Evolutionary conservation across 1,284 basidiomycete species (phyloP).

Genomic region (Heterobasidion parviporum): DNA sequence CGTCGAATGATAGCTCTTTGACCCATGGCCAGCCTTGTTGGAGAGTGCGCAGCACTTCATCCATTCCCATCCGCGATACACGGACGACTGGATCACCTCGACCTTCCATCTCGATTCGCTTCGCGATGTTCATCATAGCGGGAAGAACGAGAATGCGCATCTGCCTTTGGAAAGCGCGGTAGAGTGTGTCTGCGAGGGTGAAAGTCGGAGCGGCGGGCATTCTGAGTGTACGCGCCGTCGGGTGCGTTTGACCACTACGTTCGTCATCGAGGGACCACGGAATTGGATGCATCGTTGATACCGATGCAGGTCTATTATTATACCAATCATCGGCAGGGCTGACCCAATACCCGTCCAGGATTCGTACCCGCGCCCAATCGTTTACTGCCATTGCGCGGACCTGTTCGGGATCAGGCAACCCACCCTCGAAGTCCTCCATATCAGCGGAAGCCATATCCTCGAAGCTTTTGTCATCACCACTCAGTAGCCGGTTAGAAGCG

Average conservation of each 20-base stretch:
- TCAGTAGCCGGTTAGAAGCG: conserved; percentile 40
- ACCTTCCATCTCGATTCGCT: conserved; percentile 52
- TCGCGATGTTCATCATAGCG: conserved; percentile 58
- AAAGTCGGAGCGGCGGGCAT: conserved; percentile 33
- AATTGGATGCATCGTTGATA: conserved; percentile 53
- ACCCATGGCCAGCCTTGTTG: conserved; percentile 49
- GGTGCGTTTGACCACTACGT: conserved; percentile 32
- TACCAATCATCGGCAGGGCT: conserved; percentile 65
- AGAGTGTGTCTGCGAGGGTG: conserved; percentile 37
- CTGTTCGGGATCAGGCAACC: conserved; percentile 11
- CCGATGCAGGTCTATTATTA: conserved; percentile 27
- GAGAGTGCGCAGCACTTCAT: conserved; percentile 50
- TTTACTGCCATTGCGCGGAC: conserved; percentile 57
- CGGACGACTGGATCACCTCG: conserved; percentile 34
- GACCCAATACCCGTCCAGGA: conserved; percentile 67
- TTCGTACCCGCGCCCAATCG: conserved; percentile 65
- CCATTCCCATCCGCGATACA: conserved; percentile 44
- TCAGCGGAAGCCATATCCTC: conserved; percentile 14
- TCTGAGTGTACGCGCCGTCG: conserved; percentile 36
- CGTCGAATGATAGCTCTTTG: conserved; percentile 22
- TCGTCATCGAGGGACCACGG: conserved; percentile 43
- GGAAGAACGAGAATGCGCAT: conserved; percentile 50
- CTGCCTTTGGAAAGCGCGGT: conserved; percentile 44
- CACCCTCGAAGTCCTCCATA: conserved; percentile 23
- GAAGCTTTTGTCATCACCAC: conserved; percentile 16